These are phyloP conservation scores for Durotheca rogersii DNA, from an alignment of 495 filamentous ascomycete genomes.

Conservation along the genomic window DNA sequence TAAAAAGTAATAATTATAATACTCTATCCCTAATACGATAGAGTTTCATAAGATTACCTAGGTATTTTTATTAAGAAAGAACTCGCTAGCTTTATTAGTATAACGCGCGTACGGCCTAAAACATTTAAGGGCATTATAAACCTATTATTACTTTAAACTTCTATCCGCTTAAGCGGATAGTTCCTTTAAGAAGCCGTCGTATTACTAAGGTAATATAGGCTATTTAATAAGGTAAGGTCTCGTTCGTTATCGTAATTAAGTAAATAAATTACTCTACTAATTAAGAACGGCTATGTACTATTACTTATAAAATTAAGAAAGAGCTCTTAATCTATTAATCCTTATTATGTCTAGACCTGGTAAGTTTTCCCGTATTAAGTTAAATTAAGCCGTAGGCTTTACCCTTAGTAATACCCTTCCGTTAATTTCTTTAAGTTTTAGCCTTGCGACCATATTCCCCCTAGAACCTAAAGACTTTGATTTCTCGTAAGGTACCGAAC, in stretches of 20 bases:
- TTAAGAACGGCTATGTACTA: constrained; percentile 68
- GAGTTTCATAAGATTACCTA: constrained; percentile 77
- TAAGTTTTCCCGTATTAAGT: constrained; percentile 69
- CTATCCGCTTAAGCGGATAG: constrained; percentile 69
- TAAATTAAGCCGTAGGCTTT: constrained; percentile 71
- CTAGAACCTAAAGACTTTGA: constrained; percentile 75
- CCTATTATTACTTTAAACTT: constrained; percentile 72
- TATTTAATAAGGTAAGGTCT: constrained; percentile 75
- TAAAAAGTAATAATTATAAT: constrained; percentile 82
- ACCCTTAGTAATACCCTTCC: constrained; percentile 61
- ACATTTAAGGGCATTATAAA: constrained; percentile 73
- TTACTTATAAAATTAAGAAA: constrained; percentile 67
- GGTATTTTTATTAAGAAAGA: constrained; percentile 68
- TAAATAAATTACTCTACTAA: constrained; percentile 71
- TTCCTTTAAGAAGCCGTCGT: constrained; percentile 69
- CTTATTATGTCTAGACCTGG: constrained; percentile 66
- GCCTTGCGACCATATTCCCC: constrained; percentile 73
- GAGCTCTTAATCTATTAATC: constrained; percentile 66
- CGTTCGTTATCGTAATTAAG: constrained; percentile 77
- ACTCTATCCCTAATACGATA: constrained; percentile 76
- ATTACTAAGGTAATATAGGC: constrained; percentile 63
- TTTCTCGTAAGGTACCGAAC: constrained; percentile 72
- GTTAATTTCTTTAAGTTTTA: constrained; percentile 72
- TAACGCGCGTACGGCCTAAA: constrained; percentile 72
- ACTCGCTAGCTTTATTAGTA: constrained; percentile 72